A percentile compares a stretch with the other conserved stretches of the same genome.
phyloP scores from a whole-genome alignment of 2,329 filamentous ascomycete species.

The Graphilbum sp. region DNA sequence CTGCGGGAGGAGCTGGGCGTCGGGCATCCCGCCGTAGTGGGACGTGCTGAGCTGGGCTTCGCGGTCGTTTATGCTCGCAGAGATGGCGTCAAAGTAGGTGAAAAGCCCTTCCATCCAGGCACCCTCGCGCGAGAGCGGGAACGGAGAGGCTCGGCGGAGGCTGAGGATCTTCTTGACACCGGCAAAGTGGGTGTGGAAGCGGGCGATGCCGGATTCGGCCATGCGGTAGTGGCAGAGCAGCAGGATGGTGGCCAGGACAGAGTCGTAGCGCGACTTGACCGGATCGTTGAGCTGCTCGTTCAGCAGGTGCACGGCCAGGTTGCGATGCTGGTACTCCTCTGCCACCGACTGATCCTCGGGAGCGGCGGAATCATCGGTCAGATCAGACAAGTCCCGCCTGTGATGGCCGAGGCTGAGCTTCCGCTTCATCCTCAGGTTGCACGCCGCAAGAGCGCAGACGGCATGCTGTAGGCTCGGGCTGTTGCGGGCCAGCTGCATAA shows the following conservation, averaged over 20 bases:
- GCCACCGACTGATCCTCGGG: slow-evolving; percentile 45
- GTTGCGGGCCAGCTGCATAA: slow-evolving; percentile 59
- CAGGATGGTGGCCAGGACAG: slow-evolving; percentile 72
- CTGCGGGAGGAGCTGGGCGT: slow-evolving; percentile 33
- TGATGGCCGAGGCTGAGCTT: slow-evolving; percentile 45
- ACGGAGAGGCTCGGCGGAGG: slow-evolving; percentile 43
- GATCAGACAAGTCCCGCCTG: slow-evolving; percentile 30
- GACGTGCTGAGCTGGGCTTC: slow-evolving; percentile 63
- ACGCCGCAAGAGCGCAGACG: slow-evolving; percentile 75
- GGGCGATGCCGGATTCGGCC: slow-evolving; percentile 81
- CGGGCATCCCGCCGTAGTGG: slow-evolving; percentile 39
- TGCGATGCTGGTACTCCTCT: slow-evolving; percentile 71
- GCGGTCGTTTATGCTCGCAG: slow-evolving; percentile 78
- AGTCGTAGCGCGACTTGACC: slow-evolving; percentile 62
- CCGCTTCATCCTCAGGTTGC: slow-evolving; percentile 77
- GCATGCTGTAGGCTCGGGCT: slow-evolving; percentile 83
- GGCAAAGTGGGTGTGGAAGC: slow-evolving; percentile 85
- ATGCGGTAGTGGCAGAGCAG: slow-evolving; percentile 85
- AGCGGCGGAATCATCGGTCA: slow-evolving; percentile 12
- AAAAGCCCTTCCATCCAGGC: slow-evolving; percentile 89
- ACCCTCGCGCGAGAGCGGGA: slow-evolving; percentile 47
- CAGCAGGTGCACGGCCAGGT: slow-evolving; percentile 61
- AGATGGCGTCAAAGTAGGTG: slow-evolving; percentile 88
- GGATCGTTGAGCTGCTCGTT: slow-evolving; percentile 73
- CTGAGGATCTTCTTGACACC: slow-evolving; percentile 81